Percentiles rank a stretch among this genome's conserved stretches.
Conservation (phyloP, 148 eudicot genomes). For the Euryodendron excelsum region DNA sequence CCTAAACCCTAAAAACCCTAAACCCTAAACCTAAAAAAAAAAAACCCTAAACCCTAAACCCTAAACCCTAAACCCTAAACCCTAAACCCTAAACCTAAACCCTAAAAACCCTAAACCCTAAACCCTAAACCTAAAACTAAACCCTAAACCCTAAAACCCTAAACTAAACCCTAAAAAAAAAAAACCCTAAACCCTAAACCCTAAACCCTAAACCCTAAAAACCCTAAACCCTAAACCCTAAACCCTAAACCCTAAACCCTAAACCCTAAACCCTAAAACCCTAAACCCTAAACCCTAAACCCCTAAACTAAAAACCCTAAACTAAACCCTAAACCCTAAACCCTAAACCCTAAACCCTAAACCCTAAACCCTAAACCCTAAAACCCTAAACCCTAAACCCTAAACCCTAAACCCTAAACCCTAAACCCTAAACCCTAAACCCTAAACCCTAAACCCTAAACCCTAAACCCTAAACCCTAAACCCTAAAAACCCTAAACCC, state of each 20-base stretch:
- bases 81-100: not conserved
- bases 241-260: not conserved
- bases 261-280: not conserved
- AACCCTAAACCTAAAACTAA: not conserved
- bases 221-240: not conserved
- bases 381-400: constrained; percentile 2
- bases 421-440: not conserved
- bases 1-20: not conserved
- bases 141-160: not conserved
- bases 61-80: not conserved
- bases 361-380: not conserved
- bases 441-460: constrained; percentile 1
- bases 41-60: not conserved
- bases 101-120: not conserved
- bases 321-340: not conserved
- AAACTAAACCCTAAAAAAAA: not conserved
- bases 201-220: not conserved
- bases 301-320: not conserved
- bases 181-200: not conserved
- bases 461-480: too few species aligned
- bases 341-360: constrained; percentile 1
- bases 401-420: not conserved
- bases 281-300: not conserved
- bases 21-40: not conserved
- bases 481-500: too few species aligned